Base-by-base conservation (phyloP, 2,329 filamentous ascomycete species). In the Neophaeococcomyces mojaviensis region DNA sequence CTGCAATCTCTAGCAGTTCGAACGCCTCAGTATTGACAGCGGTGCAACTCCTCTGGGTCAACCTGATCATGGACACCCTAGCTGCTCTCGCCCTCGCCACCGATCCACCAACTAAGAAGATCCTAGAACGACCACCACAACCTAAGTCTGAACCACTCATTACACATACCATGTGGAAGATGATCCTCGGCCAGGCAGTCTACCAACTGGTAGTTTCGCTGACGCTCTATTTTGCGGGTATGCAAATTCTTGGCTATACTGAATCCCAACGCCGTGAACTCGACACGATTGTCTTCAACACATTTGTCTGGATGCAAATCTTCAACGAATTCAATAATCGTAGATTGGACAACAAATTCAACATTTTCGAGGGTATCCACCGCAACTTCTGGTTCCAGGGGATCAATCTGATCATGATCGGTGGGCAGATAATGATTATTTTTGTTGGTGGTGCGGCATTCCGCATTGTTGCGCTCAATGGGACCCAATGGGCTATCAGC, bases 231-330 rank as follows among this genome's bases (percentile, higher is more conserved):
- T 97, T 89, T 56, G 87, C 78, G 26, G 79, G 76, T 40, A 66
- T 66, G 48, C 68, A 59, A 28, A 79, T 87, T 12, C 72, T 87
- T n/a, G 70, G 70, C 7, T 79, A 82, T 55, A 62, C 74, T 12
- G 56, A 61, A 0, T 62, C 67, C 6, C 61, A 66, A 30, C 52
- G 62, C 4, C 59, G 55, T 12, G 73, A 85, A 57, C 73, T 94
- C 49, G 72, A 81, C 46, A 94, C 88, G 2, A 75, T 97, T 39
- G 86, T 97, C 6, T 97, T 97, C 76, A 97, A 97, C 71, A 92
- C 88, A 0, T 97, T 97, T 62, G 90, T 96, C 44, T 97, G 90
- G 90, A 96, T 97, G 89, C 90, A 97, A 59, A 94, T 97, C 58
- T 97, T 97, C 72, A 97, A 97, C 67, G 85, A 94, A 62, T 86